Evolutionary conservation across 192 early-diverging fungal species (phyloP), one percentile per base, ranked within the genome.

Genomic region (Entomortierella parvispora): DNA sequence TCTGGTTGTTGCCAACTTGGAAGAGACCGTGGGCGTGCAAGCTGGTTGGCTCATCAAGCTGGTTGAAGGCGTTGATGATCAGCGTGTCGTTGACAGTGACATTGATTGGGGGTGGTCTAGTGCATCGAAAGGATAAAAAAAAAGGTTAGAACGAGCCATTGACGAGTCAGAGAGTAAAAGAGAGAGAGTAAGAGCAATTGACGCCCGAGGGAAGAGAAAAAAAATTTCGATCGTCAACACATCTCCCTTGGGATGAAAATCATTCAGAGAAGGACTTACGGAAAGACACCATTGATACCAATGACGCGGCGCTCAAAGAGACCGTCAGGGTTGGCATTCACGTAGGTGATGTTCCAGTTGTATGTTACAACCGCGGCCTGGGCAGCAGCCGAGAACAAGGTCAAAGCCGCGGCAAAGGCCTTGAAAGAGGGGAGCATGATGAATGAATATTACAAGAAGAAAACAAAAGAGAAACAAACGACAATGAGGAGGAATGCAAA

Each of bases 21-120:
- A 82, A 89, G 60, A 93, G 43, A 2, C 91, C 91, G 74, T 93
- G 91, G 14, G 83, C 63, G 69, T 87, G 90, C 43, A 91, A 62
- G 0, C 88, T 71, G 1, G 88, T 89, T 1, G 84, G 83, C 40
- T 56, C 64, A 18, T 70, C 61, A 22, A 87, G 76, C 15, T 82
- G 81, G 58, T 87, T 87, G 4, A 44, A 33, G 18, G 59, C 54
- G 45, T 86, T 80, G 37, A 61, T 61, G 59, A 49, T 45, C 46
- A 61, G 31, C 7, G 59, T 61, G 29, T 61, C 59, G 20, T 61
- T 48, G 18, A 84, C 37, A 12, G 68, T 45, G 31, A 69, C 82
- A 33, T 86, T 66, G 4, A 85, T 69, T 3, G 66, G 66, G 0
- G 84, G 84, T 23, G 59, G 59, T 20, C 59, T 61, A 47, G 14